Base-by-base conservation (phyloP, 2,329 filamentous ascomycete species). In the Beauveria medogensis region DNA sequence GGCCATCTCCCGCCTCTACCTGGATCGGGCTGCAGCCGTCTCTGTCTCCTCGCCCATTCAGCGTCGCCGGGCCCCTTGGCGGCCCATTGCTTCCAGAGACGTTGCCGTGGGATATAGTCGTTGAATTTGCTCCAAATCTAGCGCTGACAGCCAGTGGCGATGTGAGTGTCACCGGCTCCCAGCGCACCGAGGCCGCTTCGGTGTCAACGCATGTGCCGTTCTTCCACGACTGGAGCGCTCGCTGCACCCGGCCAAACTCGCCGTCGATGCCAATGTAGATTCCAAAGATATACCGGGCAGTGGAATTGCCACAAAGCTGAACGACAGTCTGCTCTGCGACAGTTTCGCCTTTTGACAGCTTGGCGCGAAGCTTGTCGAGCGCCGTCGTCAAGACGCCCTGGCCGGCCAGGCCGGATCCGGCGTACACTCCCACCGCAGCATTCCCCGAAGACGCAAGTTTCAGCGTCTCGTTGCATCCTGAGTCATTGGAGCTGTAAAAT, bases 381-480 rank as follows among this genome's bases (percentile, higher is more conserved):
- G 52, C 30, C n/a, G 52, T 26, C 14, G 22, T 43, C 34, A 54
- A 20, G 16, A 43, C 52, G 22, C 34, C 52, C 34, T 54, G 52
- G 34, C 64, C 67, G 55, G 67, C 67, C 50, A 73, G 62, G 58
- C 63, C 68, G 50, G 66, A 67, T 63, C 74, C 73, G n/a, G 75
- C 69, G 60, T 75, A 75, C 48, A 75, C 41, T 51, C 74, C 72
- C 24, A 72, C 60, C 14, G 68, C 68, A 43, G 68, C 67, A 46
- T 66, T 65, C 3, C 66, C 69, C 52, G 65, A 69, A 62, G 66
- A 68, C 7, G 65, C 70, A 64, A 68, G 74, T 24, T 74, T 59
- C 30, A 72, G 67, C 8, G 70, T 63, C 22, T 56, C 51, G 34
- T 67, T 64, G 3, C 52, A 54, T 0, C 20, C 20, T 7, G 52